A percentile compares a stretch with the other conserved stretches of the same genome.
phyloP scores from a whole-genome alignment of 2,329 filamentous ascomycete genomes.

The Didymosphaeria variabile region DNA sequence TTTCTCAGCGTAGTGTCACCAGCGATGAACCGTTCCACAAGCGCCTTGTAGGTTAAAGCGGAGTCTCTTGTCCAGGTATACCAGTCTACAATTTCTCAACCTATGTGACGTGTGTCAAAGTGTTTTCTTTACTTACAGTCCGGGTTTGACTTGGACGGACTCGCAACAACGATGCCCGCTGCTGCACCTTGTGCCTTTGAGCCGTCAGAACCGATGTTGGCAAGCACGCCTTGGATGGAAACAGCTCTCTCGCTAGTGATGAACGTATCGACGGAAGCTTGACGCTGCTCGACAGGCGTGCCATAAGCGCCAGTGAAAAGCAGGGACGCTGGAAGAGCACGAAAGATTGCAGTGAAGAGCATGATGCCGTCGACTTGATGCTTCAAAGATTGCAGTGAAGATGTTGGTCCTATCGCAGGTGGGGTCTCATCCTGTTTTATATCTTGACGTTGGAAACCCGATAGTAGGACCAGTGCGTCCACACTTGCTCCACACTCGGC shows the following conservation, averaged over 20 bases:
- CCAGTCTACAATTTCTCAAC: conserved; percentile 64
- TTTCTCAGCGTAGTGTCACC: conserved; percentile 68
- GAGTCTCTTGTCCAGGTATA: conserved; percentile 83
- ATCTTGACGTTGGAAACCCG: not conserved
- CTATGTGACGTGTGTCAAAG: not conserved
- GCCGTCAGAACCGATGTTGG: conserved; percentile 65
- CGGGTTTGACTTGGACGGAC: conserved; percentile 61
- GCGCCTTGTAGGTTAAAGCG: conserved; percentile 72
- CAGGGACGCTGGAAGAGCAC: conserved; percentile 1
- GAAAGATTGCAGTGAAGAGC: not conserved
- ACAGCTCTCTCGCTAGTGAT: conserved; percentile 52
- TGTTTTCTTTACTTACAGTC: conserved; percentile 56
- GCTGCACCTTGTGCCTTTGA: conserved; percentile 57
- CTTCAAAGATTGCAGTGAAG: not conserved
- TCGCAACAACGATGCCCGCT: conserved; percentile 63
- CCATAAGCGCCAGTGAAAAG: not conserved
- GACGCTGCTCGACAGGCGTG: not conserved
- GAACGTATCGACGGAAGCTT: conserved; percentile 43
- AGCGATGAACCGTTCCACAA: conserved; percentile 72
- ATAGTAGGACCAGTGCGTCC: not conserved
- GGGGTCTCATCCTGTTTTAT: conserved; percentile 1
- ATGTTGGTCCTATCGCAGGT: not conserved
- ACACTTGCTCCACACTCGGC: not conserved
- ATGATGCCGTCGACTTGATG: not conserved
- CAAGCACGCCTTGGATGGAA: conserved; percentile 60